These are phyloP conservation scores for Ilyonectria destructans DNA, from an alignment of 2,329 filamentous ascomycete genomes.

Conservation along the genomic window DNA sequence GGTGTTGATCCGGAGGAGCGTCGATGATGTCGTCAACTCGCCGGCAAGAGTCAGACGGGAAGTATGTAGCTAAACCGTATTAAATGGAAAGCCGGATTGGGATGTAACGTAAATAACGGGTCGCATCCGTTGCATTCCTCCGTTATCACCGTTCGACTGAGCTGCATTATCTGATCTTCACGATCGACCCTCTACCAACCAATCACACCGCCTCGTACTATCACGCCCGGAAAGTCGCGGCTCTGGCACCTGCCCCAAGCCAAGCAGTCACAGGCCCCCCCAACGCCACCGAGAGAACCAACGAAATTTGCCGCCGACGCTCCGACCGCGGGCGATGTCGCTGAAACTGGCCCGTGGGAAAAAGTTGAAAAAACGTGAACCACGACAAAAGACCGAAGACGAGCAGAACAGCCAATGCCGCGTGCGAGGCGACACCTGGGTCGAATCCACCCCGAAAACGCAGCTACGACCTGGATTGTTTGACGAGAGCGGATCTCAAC, in stretches of 20 bases:
- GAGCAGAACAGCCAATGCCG: neutral
- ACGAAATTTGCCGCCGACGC: constrained; percentile 41
- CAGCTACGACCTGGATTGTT: neutral
- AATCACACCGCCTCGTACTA: constrained; percentile 40
- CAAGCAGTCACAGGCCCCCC: constrained; percentile 2
- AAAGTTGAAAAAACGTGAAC: neutral
- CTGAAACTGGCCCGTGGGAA: constrained; percentile 4
- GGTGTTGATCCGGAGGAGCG: constrained; percentile 8
- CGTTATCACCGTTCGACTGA: neutral
- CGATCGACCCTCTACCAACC: constrained; percentile 16
- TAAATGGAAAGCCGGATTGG: neutral
- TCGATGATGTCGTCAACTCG: neutral
- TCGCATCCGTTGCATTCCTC: neutral
- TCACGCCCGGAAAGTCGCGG: constrained; percentile 47
- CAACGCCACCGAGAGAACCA: neutral
- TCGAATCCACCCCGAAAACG: neutral
- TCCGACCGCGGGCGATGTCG: constrained; percentile 39
- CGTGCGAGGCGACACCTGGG: neutral
- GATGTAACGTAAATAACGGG: neutral
- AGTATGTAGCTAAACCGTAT: constrained; percentile 8
- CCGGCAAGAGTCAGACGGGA: constrained; percentile 29
- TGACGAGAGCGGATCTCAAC: neutral
- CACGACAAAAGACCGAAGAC: constrained; percentile 3
- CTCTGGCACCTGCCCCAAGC: constrained; percentile 27
- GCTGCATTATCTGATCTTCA: constrained; percentile 27